Conservation (phyloP, 495 filamentous ascomycete genomes). For the Aspergillus haitiensis region DNA sequence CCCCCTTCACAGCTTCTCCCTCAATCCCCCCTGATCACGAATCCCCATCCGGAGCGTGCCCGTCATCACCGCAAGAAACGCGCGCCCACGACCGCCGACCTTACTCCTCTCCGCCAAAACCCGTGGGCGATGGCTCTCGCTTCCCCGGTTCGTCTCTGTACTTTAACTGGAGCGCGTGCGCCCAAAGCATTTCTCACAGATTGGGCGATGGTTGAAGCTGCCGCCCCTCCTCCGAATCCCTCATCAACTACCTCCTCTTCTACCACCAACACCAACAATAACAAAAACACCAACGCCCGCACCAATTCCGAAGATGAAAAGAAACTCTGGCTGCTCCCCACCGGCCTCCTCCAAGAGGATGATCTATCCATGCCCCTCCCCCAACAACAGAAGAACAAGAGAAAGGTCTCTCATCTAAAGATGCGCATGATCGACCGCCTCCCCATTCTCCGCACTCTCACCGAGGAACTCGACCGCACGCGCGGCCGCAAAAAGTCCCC, state of each 20-base stretch:
- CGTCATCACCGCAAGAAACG: slow-evolving; percentile 29
- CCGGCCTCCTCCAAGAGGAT: slow-evolving; percentile 40
- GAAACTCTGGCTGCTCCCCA: slow-evolving; percentile 60
- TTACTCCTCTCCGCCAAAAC: slow-evolving; percentile 33
- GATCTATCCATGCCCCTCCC: slow-evolving; percentile 11
- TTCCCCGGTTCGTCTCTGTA: slow-evolving; percentile 62
- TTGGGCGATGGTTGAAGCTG: slow-evolving; percentile 58
- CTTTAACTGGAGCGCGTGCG: slow-evolving; percentile 52
- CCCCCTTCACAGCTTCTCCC: slow-evolving; percentile 42
- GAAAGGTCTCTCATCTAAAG: slow-evolving; percentile 21
- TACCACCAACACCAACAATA: not conserved
- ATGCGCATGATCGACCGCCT: slow-evolving; percentile 35
- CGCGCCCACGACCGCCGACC: slow-evolving; percentile 46
- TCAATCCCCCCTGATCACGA: slow-evolving; percentile 40
- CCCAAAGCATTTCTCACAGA: slow-evolving; percentile 65
- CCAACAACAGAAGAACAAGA: not conserved
- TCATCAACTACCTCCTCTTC: not conserved
- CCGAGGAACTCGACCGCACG: slow-evolving; percentile 8
- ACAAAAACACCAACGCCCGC: not conserved
- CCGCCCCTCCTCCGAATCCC: slow-evolving; percentile 31
- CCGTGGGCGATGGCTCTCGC: slow-evolving; percentile 61
- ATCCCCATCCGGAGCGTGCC: slow-evolving; percentile 20
- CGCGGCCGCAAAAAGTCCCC: slow-evolving; percentile 22
- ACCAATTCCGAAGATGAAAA: not conserved
- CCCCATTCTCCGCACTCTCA: slow-evolving; percentile 26